These are phyloP conservation scores for Celoporthe dispersa DNA, from an alignment of 2,329 filamentous ascomycete species.

Conservation along the genomic window DNA sequence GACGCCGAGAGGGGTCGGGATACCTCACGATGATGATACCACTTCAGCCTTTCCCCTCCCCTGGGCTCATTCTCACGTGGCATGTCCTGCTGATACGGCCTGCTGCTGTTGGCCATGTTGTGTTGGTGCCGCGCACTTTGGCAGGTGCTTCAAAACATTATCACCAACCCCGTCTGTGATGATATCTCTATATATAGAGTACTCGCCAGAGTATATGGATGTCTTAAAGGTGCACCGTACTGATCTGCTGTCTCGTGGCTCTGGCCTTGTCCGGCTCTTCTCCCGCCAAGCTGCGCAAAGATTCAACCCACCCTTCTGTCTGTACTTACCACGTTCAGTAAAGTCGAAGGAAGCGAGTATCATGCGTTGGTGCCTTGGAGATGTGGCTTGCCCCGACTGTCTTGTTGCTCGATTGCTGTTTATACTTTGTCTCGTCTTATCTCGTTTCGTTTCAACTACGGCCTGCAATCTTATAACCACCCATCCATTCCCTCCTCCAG, in stretches of 20 bases:
- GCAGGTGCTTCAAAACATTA: background rate
- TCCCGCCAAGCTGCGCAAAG: background rate
- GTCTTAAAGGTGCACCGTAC: background rate
- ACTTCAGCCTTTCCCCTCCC: background rate
- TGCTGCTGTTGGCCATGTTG: background rate
- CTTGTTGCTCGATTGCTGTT: background rate
- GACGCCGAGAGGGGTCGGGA: background rate
- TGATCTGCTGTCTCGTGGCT: background rate
- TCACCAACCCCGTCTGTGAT: background rate
- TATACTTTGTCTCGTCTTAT: background rate
- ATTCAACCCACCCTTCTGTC: background rate
- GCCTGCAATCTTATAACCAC: background rate
- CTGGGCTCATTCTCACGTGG: background rate
- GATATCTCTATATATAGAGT: background rate
- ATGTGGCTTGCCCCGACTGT: background rate
- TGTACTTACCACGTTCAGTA: too few species aligned
- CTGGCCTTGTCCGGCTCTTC: background rate
- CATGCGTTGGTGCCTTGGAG: background rate
- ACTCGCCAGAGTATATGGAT: background rate
- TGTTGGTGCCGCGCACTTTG: background rate
- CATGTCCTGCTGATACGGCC: background rate
- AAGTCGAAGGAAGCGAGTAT: background rate
- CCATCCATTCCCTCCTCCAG: background rate
- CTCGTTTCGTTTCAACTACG: background rate
- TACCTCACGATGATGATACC: background rate